Evolutionary conservation across 2,329 filamentous ascomycete genomes (phyloP), one percentile per base, ranked within the genome.

Genomic region (Venturia nashicola): DNA sequence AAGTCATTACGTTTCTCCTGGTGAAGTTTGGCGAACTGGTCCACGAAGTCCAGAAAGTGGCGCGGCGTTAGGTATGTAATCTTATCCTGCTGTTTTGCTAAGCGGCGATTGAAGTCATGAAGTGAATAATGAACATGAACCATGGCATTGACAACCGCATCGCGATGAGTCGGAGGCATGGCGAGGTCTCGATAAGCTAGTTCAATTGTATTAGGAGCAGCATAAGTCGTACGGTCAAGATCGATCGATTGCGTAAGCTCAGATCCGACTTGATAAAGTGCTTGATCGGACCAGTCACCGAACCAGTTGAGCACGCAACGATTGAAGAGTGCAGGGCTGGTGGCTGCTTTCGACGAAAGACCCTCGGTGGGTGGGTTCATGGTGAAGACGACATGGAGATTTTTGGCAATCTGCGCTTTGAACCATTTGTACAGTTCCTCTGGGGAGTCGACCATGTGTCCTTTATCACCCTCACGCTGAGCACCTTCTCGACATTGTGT

Each of bases 361-460:
- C 94, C 93, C 69, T 94, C 94, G 72, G 97, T 91, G 0, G 94
- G 95, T 16, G 94, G 94, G 75, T 99, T 99, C 94, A 99, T 99
- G 3, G 94, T 99, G 75, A 99, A 99, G 27, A 99, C 94, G 59
- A 99, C 94, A 71, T 99, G 94, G 48, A 99, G 79, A 72, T 99
- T 99, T 80, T 96, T 96, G 74, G 99, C 90, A 71, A 99, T 97
- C 75, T 99, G 94, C 71, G 96, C 90, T 0, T 95, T 99, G 78
- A 99, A 99, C 94, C 94, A 99, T 78, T 97, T 97, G 82, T 99
- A 99, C n/a, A 99, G 81, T 76, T 99, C 94, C 78, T 99, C 95
- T 69, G 96, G 92, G 0, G 94, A 97, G 77, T 99, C 94, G 0
- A 99, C 84, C 65, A 97, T 86, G 65, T 97, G 82, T 59, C 94